Percentiles rank a stretch among this genome's conserved stretches.
These are phyloP conservation scores for Cenchrus americanus DNA, from an alignment of 176 grass and related monocot genomes.

Conservation along the genomic window DNA sequence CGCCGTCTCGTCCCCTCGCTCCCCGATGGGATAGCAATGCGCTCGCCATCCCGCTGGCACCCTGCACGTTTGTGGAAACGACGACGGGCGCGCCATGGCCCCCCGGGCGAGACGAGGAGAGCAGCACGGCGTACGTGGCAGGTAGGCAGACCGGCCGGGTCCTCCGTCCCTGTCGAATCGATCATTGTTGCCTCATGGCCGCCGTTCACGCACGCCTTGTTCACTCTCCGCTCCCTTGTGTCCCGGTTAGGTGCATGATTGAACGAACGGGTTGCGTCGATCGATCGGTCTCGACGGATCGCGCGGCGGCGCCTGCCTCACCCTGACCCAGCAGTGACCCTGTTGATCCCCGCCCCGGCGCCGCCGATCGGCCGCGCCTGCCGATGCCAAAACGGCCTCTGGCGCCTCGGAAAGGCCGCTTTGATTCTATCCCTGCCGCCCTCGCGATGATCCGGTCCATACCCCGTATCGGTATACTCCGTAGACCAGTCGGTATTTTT, in stretches of 20 bases:
- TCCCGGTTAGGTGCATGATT: neutral
- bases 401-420: constrained; percentile 10
- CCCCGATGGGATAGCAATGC: neutral
- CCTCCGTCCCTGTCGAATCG: neutral
- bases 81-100: no score
- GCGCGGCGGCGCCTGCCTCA: neutral
- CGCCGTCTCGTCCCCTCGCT: no score
- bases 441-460: no score
- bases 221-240: neutral
- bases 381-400: neutral
- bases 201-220: no score
- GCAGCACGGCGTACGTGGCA: no score
- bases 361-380: neutral
- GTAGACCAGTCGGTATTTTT: no score
- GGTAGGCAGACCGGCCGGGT: no score
- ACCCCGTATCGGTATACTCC: no score
- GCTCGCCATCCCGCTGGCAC: neutral
- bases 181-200: neutral
- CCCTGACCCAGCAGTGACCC: neutral
- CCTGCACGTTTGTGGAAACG: neutral
- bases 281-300: neutral
- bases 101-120: no score
- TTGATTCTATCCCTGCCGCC: neutral
- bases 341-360: neutral
- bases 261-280: neutral